Percentiles rank a stretch among this genome's conserved stretches.
phyloP scores from a whole-genome alignment of 2,329 filamentous ascomycete genomes.

The Malbranchea zuffiana region DNA sequence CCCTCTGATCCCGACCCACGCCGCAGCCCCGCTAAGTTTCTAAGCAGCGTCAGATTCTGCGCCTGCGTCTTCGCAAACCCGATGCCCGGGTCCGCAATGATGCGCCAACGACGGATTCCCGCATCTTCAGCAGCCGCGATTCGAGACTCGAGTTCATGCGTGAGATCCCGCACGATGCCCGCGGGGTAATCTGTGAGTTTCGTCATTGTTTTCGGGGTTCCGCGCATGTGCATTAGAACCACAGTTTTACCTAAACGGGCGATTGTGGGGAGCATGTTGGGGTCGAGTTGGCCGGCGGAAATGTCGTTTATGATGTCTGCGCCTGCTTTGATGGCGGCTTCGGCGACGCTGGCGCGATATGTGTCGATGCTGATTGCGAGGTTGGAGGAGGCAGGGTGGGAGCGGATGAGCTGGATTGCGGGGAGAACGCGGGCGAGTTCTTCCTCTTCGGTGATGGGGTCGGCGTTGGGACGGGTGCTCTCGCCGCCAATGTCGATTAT shows the following conservation, averaged over 20 bases:
- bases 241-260: constrained; percentile 69
- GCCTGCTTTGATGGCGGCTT: constrained; percentile 62
- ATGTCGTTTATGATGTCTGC: constrained; percentile 95
- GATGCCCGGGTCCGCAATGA: constrained; percentile 85
- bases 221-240: constrained; percentile 87
- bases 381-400: constrained; percentile 49
- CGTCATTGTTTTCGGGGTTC: constrained; percentile 73
- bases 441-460: constrained; percentile 57
- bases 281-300: constrained; percentile 68
- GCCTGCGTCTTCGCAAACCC: constrained; percentile 78
- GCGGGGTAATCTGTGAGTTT: constrained; percentile 55
- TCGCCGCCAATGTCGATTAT: constrained; percentile 92
- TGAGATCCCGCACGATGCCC: constrained; percentile 56
- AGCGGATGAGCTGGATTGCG: constrained; percentile 61
- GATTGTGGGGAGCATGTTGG: constrained; percentile 69
- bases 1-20: constrained; percentile 12
- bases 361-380: constrained; percentile 85
- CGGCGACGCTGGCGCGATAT: constrained; percentile 74
- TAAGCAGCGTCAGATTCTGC: constrained; percentile 73
- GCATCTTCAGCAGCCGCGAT: constrained; percentile 66
- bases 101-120: constrained; percentile 83
- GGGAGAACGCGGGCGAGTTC: constrained; percentile 71
- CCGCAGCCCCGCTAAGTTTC: constrained; percentile 54
- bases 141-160: constrained; percentile 56
- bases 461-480: constrained; percentile 70